phyloP scores from a whole-genome alignment of 2,329 filamentous ascomycete species.

The Cladosporium austrohemisphaericum region DNA sequence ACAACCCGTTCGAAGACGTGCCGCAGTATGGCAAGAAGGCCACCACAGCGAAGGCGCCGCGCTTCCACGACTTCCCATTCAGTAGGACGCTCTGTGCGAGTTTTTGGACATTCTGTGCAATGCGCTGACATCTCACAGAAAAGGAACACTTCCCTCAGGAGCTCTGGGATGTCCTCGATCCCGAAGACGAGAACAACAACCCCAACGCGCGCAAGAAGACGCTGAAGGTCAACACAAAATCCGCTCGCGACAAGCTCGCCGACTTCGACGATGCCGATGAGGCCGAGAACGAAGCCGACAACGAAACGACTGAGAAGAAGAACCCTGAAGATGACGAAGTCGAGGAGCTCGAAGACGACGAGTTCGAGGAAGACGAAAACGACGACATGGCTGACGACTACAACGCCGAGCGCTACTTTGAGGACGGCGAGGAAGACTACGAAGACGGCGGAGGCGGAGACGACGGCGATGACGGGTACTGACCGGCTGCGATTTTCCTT shows the following conservation, averaged over 20 bases:
- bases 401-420: slow-evolving; percentile 15
- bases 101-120: background rate
- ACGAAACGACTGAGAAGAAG: slow-evolving; percentile 14
- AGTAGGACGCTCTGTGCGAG: slow-evolving; percentile 2
- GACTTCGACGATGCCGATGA: slow-evolving; percentile 12
- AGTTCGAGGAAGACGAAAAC: slow-evolving; percentile 14
- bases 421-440: slow-evolving; percentile 13
- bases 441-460: slow-evolving; percentile 11
- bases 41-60: background rate
- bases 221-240: slow-evolving; percentile 7
- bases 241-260: slow-evolving; percentile 10
- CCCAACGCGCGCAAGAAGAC: slow-evolving; percentile 4
- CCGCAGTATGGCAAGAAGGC: slow-evolving; percentile 11
- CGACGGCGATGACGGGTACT: slow-evolving; percentile 13
- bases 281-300: slow-evolving; percentile 13
- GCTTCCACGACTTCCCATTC: slow-evolving; percentile 12
- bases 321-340: slow-evolving; percentile 11
- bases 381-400: slow-evolving; percentile 15
- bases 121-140: slow-evolving; percentile 1
- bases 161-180: slow-evolving; percentile 13
- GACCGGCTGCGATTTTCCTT: background rate
- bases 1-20: slow-evolving; percentile 12
- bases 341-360: slow-evolving; percentile 17
- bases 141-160: slow-evolving; percentile 15
- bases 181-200: background rate